Evolutionary conservation across 345 rosid genomes (phyloP).

Genomic region (Dipteronia sinensis): DNA sequence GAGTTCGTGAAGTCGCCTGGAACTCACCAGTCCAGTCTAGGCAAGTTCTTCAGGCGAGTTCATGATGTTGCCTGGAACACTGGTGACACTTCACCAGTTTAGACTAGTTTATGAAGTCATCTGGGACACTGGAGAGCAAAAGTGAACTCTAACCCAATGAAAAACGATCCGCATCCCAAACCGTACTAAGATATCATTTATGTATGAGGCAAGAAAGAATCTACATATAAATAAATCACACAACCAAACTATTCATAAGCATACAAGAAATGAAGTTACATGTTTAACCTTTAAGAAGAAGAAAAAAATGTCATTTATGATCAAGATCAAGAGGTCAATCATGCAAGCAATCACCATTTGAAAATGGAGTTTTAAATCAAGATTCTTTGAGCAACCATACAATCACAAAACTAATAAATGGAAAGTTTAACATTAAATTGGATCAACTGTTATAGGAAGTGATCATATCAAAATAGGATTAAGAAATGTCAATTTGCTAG

Average conservation of each 20-base stretch:
- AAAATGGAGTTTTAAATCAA: background rate
- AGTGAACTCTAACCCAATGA: no score
- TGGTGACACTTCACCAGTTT: no score
- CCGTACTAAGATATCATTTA: no score
- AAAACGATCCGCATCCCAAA: no score
- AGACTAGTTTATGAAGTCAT: no score
- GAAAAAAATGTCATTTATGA: background rate
- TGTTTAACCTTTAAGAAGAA: background rate
- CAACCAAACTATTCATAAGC: background rate
- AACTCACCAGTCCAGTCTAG: no score
- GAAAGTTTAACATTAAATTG: background rate
- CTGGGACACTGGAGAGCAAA: no score
- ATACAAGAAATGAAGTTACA: background rate
- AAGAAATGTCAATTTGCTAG: background rate
- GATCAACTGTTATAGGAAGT: background rate
- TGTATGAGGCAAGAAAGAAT: background rate
- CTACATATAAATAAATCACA: background rate
- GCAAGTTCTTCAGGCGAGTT: no score
- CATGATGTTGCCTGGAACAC: no score
- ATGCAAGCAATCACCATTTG: background rate
- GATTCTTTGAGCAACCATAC: background rate
- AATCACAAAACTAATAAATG: background rate
- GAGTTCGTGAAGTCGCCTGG: no score
- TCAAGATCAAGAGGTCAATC: background rate
- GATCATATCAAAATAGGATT: background rate